Conservation (phyloP, 108 stramenopile genomes). For the Parietichytrium sp. region DNA sequence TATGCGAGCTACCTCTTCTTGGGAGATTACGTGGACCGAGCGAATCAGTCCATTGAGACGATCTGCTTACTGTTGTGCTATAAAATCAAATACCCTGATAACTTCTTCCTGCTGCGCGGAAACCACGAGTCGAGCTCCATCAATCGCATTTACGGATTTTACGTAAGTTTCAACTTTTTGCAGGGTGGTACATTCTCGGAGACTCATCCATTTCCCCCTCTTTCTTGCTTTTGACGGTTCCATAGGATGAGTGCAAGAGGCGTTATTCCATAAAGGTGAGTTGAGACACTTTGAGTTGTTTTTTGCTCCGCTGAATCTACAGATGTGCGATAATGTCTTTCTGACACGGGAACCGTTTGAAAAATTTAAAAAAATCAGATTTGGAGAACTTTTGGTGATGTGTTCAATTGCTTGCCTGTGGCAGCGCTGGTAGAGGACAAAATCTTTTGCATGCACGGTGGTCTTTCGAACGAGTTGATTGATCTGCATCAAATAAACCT, state of each 20-base stretch:
- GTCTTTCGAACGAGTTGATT: slow-evolving; percentile 72
- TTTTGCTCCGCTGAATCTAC: slow-evolving; percentile 42
- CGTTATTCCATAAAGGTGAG: slow-evolving; percentile 62
- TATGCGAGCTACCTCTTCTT: slow-evolving; percentile 96
- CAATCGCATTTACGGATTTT: too few relatives aligned
- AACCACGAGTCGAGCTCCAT: slow-evolving; percentile 81
- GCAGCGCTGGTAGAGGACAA: slow-evolving; percentile 64
- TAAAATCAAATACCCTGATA: slow-evolving; percentile 85
- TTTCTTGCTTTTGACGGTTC: too few relatives aligned
- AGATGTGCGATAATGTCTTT: not conserved
- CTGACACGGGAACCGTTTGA: slow-evolving; percentile 2
- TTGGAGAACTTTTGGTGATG: slow-evolving; percentile 58
- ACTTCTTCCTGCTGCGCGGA: slow-evolving; percentile 65
- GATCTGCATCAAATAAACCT: slow-evolving; percentile 76
- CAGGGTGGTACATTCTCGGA: too few relatives aligned
- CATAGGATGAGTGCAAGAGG: slow-evolving; percentile 60
- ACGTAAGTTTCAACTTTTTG: too few relatives aligned
- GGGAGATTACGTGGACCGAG: slow-evolving; percentile 98
- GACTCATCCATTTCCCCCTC: too few relatives aligned
- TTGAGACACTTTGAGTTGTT: too few relatives aligned
- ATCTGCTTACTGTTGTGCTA: slow-evolving; percentile 81
- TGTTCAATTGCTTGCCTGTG: slow-evolving; percentile 66
- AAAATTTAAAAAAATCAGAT: too few relatives aligned
- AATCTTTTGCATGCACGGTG: slow-evolving; percentile 66
- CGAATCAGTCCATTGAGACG: slow-evolving; percentile 86